Base-by-base conservation (phyloP, 73 alveolate genomes). In the Paramecium sexaurelia region DNA sequence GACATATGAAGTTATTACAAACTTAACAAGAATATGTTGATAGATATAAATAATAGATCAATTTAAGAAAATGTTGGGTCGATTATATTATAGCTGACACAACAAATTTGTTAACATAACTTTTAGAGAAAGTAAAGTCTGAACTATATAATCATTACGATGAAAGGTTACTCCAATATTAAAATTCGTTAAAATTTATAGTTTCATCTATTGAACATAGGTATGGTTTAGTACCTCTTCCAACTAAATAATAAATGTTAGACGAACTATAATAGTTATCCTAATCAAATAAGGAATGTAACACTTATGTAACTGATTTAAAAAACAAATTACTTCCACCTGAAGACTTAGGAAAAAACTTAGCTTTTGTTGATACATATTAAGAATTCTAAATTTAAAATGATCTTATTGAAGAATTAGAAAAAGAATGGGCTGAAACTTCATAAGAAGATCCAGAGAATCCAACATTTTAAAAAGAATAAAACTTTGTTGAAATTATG, bases 271-370 rank as follows among this genome's bases (percentile, higher is more conserved):
- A 71, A 36, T 17, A 37, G 17, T 35, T 71, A n/a, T 35, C 57
- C 1, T 15, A 71, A 33, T 33, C 32, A 36, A 71, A 71, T 13
- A 35, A 32, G 26, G 86, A 71, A 20, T 32, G 55, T 9, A 71
- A 71, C 29, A 37, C 56, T 0, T 71, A 71, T 71, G 57, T 71
- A 9, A 1, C 17, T 13, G 86, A 71, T 11, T 71, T 71, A 20
- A 71, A 71, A 10, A 19, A 8, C 15, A 71, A 71, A 71, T 71
- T 71, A 71, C 36, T 71, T 6, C 86, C 86, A 15, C 86, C 86
- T 32, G 86, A 71, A 71, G 86, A 71, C 36, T 71, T 71, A 71
- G 56, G 33, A 13, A 32, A 37, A 20, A 71, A 71, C 26, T 13
- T 71, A 17, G 86, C 86, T 11, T 71, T 71, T 71, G 15, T 71